Conservation (phyloP, 2,329 filamentous ascomycete genomes). For the Fusarium cicatricum region DNA sequence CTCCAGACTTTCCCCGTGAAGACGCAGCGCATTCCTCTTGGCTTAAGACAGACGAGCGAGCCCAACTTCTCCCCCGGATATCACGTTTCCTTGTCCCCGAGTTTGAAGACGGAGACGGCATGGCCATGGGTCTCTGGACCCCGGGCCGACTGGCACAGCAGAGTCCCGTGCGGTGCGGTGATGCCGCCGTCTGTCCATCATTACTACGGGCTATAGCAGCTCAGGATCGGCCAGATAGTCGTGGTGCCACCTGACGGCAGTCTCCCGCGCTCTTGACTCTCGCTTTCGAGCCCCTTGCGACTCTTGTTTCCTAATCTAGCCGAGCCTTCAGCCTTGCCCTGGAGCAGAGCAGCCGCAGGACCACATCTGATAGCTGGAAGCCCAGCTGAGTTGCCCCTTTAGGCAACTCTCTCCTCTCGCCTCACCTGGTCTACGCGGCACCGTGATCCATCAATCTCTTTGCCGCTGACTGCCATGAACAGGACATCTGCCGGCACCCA, state of each 20-base stretch:
- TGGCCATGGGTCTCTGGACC: slow-evolving; percentile 10
- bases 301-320: slow-evolving; percentile 4
- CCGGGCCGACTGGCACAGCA: slow-evolving; percentile 10
- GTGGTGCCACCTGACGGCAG: slow-evolving; percentile 18
- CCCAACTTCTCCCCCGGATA: neutral
- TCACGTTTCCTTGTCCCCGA: neutral
- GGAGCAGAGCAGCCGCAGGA: slow-evolving; percentile 15
- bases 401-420: slow-evolving; percentile 30
- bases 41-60: neutral
- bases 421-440: slow-evolving; percentile 1
- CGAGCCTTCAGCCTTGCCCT: slow-evolving; percentile 9
- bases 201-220: neutral
- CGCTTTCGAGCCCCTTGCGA: neutral
- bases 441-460: slow-evolving; percentile 21
- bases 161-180: slow-evolving; percentile 18
- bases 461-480: slow-evolving; percentile 5
- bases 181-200: slow-evolving; percentile 19
- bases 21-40: slow-evolving; percentile 2
- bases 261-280: slow-evolving; percentile 9
- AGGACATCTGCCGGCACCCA: slow-evolving; percentile 4
- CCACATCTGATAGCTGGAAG: neutral
- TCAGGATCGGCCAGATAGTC: slow-evolving; percentile 6
- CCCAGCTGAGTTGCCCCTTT: slow-evolving; percentile 20
- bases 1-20: slow-evolving; percentile 35
- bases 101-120: neutral